Conservation (phyloP, 768 basidiomycete species). For the Lactifluus subvellereus region DNA sequence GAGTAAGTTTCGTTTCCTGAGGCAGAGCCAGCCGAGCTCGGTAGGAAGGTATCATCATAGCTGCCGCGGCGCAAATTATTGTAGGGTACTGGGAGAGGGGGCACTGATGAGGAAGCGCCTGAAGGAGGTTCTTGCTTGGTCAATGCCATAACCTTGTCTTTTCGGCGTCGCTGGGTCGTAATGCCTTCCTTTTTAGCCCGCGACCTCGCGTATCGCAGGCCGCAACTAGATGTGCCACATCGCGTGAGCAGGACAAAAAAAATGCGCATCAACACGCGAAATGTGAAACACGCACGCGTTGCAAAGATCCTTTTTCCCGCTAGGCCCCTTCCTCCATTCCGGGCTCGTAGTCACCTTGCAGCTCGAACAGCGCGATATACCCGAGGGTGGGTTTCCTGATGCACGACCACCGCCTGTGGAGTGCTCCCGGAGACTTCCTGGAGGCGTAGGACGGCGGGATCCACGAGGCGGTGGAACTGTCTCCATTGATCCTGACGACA, state of each 20-base stretch:
- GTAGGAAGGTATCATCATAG: slow-evolving; percentile 43
- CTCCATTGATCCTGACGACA: slow-evolving; percentile 33
- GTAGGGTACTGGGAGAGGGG: slow-evolving; percentile 41
- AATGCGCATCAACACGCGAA: slow-evolving; percentile 20
- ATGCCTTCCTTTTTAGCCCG: slow-evolving; percentile 84
- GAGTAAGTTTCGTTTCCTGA: slow-evolving; percentile 50
- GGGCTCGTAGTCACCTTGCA: slow-evolving; percentile 80
- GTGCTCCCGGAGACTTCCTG: slow-evolving; percentile 45
- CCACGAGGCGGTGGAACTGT: slow-evolving; percentile 51
- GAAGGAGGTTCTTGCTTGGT: slow-evolving; percentile 27
- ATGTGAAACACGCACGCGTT: slow-evolving; percentile 65
- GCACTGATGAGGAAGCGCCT: slow-evolving; percentile 29
- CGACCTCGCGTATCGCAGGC: slow-evolving; percentile 79
- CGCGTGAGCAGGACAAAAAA: slow-evolving; percentile 20
- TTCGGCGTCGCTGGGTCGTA: slow-evolving; percentile 52
- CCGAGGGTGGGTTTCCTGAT: slow-evolving; percentile 62
- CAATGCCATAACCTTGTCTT: slow-evolving; percentile 46
- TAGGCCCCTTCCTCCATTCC: slow-evolving; percentile 90
- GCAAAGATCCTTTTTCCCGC: slow-evolving; percentile 85
- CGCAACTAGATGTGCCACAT: slow-evolving; percentile 49
- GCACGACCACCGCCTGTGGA: slow-evolving; percentile 41
- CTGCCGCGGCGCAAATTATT: slow-evolving; percentile 41
- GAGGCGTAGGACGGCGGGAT: slow-evolving; percentile 39
- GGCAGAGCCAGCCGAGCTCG: slow-evolving; percentile 46
- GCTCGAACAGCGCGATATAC: slow-evolving; percentile 67